These are phyloP conservation scores for Colletotrichum brevisporum DNA, from an alignment of 2,329 filamentous ascomycete species.

Conservation along the genomic window DNA sequence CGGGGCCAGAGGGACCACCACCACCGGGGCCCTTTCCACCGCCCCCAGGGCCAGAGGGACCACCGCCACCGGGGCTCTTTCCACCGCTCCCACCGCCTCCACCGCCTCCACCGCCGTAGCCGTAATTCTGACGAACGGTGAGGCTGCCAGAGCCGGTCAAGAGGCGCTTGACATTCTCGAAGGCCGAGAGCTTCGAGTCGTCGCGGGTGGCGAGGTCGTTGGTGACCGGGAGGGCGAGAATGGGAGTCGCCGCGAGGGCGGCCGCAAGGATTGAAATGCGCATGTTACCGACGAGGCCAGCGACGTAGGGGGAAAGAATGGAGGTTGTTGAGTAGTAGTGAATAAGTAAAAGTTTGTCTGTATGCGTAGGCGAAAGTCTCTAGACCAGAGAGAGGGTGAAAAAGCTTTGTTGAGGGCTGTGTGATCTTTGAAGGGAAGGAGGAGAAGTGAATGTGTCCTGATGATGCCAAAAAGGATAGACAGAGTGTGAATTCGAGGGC, in stretches of 20 bases:
- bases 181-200: constrained; percentile 8
- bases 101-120: background rate
- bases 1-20: background rate
- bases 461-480: constrained; percentile 1
- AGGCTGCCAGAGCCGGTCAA: constrained; percentile 11
- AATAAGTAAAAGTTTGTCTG: background rate
- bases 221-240: constrained; percentile 5
- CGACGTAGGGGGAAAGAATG: constrained; percentile 1
- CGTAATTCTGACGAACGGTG: constrained; percentile 5
- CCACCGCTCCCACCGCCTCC: background rate
- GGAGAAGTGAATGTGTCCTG: constrained; percentile 10
- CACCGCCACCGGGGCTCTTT: background rate
- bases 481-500: background rate
- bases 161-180: constrained; percentile 9
- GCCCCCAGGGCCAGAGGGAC: background rate
- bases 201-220: constrained; percentile 5
- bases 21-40: background rate
- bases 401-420: background rate
- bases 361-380: background rate
- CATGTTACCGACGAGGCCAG: background rate
- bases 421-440: constrained; percentile 5
- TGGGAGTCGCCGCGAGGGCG: constrained; percentile 13
- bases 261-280: constrained; percentile 13
- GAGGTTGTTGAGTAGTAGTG: constrained; percentile 2
- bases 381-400: background rate